A percentile compares a stretch with the other conserved stretches of the same genome.
Evolutionary conservation across 768 basidiomycete species (phyloP).

Genomic region (Ramaria rubella): DNA sequence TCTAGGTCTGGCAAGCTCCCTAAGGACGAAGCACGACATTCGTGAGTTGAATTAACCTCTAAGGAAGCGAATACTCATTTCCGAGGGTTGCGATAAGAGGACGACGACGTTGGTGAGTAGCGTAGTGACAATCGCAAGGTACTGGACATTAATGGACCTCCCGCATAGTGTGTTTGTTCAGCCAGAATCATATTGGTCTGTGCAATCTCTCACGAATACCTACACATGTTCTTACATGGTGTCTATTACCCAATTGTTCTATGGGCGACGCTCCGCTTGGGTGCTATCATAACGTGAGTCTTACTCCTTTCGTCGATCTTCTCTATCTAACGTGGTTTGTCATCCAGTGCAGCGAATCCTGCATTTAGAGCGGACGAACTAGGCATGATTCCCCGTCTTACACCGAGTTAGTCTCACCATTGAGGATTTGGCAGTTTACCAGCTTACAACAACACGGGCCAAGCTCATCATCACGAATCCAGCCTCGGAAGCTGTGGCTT

Average conservation of each 20-base stretch:
- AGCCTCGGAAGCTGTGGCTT: constrained; percentile 41
- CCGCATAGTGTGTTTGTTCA: constrained; percentile 50
- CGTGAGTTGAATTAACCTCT: background rate
- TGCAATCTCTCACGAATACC: background rate
- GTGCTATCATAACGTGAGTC: constrained; percentile 4
- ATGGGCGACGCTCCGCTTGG: constrained; percentile 39
- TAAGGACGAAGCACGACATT: background rate
- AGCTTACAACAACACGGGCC: constrained; percentile 43
- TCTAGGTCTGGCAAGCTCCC: constrained; percentile 2
- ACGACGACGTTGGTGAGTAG: constrained; percentile 17
- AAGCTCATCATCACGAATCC: constrained; percentile 37
- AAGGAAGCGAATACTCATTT: background rate
- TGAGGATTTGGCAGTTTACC: constrained; percentile 35
- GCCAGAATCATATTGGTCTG: constrained; percentile 61
- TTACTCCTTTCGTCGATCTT: constrained; percentile 47
- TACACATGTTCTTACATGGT: background rate
- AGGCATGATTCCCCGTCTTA: background rate
- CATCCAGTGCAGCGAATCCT: constrained; percentile 7
- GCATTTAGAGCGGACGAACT: constrained; percentile 9
- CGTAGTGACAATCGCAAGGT: constrained; percentile 29
- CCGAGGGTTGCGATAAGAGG: background rate
- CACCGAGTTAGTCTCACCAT: background rate
- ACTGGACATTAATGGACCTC: too few relatives aligned
- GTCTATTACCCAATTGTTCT: constrained; percentile 39
- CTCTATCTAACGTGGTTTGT: constrained; percentile 30